Conservation (phyloP, 257 asterid genomes). For the Craterostigma plantagineum region DNA sequence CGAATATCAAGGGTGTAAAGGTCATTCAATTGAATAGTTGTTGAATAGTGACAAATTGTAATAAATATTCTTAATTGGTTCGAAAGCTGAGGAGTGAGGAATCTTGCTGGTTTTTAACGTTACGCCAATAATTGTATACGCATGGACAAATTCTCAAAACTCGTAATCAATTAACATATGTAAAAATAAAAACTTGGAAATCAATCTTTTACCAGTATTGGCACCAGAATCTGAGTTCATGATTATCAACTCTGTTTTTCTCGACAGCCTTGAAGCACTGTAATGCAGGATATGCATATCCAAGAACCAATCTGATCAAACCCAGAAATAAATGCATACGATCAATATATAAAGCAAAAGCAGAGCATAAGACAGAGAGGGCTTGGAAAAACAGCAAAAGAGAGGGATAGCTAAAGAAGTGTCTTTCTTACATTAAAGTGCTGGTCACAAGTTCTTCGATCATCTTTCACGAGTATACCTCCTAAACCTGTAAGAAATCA, state of each 20-base stretch:
- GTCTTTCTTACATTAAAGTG: slow-evolving; percentile 43
- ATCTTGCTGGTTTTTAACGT: no score
- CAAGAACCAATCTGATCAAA: slow-evolving; percentile 49
- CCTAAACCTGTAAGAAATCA: not conserved
- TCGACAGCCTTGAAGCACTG: slow-evolving; percentile 73
- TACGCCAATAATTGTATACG: not conserved
- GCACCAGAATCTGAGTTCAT: slow-evolving; percentile 80
- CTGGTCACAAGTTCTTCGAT: slow-evolving; percentile 51
- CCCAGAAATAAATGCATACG: no score
- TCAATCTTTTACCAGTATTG: slow-evolving; percentile 64
- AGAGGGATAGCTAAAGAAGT: no score
- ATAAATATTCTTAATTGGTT: no score
- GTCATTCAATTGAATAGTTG: no score
- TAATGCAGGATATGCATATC: slow-evolving; percentile 87
- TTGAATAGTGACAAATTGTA: no score
- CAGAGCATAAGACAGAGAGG: slow-evolving; percentile 1
- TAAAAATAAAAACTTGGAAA: not conserved
- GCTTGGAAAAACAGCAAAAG: slow-evolving; percentile 9
- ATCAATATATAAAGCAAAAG: not conserved
- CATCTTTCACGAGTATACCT: slow-evolving; percentile 26
- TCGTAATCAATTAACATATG: not conserved
- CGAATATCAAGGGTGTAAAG: no score
- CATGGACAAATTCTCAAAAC: not conserved
- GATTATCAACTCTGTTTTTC: slow-evolving; percentile 52
- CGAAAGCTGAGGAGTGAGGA: no score